phyloP scores from a whole-genome alignment of 2,329 filamentous ascomycete species.

The Aspergillus thermomutatus region DNA sequence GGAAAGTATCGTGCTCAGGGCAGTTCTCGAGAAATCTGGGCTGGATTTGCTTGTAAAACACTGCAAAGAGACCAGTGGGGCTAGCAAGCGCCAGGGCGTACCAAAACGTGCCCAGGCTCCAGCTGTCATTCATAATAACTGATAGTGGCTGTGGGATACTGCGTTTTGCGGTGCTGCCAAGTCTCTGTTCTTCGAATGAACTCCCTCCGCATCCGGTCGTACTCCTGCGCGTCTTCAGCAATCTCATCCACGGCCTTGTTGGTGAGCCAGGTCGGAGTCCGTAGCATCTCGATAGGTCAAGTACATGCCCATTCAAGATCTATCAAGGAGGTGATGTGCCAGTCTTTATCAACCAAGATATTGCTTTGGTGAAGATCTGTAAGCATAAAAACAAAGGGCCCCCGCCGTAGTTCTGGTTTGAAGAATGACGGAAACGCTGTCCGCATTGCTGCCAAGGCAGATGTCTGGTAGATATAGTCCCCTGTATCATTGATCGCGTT shows the following conservation, averaged over 20 bases:
- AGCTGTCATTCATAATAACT: constrained; percentile 11
- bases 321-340: constrained; percentile 17
- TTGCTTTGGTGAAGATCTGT: constrained; percentile 41
- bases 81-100: constrained; percentile 17
- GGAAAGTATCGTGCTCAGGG: constrained; percentile 12
- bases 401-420: constrained; percentile 26
- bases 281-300: constrained; percentile 17
- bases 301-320: constrained; percentile 20
- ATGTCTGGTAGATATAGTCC: constrained; percentile 16
- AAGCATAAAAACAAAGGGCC: constrained; percentile 33
- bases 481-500: constrained; percentile 18
- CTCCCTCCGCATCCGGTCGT: constrained; percentile 7
- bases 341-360: constrained; percentile 20
- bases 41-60: constrained; percentile 18
- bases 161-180: background rate
- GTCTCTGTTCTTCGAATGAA: constrained; percentile 14
- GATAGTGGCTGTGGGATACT: constrained; percentile 6
- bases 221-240: constrained; percentile 6
- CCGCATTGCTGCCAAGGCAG: constrained; percentile 27
- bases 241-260: constrained; percentile 14
- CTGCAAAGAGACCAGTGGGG: constrained; percentile 14
- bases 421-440: constrained; percentile 25
- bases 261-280: constrained; percentile 20
- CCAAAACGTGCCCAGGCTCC: constrained; percentile 17
- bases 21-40: constrained; percentile 11